These are phyloP conservation scores for Chytriomyces sp. DNA, from an alignment of 192 early-diverging fungal genomes.

Conservation along the genomic window DNA sequence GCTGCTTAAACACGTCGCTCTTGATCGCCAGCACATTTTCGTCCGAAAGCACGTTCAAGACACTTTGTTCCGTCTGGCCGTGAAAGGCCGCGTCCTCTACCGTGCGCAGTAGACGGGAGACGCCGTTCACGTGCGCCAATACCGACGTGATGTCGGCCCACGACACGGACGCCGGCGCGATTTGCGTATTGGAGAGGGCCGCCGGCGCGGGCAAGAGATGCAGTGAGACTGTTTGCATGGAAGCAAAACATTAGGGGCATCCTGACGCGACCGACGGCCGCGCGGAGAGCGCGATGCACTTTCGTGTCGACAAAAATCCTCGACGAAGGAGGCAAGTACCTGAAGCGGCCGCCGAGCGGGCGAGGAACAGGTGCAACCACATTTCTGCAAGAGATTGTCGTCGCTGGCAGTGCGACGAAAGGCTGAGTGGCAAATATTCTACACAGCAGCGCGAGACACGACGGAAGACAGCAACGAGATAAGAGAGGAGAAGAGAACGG, in stretches of 20 bases:
- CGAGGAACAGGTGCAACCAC: too few relatives aligned
- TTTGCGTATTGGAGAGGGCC: neutral
- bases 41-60: neutral
- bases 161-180: neutral
- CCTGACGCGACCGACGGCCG: too few relatives aligned
- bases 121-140: slow-evolving; percentile 17
- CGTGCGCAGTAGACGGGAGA: slow-evolving; percentile 1
- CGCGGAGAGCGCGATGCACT: too few relatives aligned
- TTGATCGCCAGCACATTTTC: neutral
- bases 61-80: neutral
- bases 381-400: too few relatives aligned
- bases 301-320: too few relatives aligned
- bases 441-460: too few relatives aligned
- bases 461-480: too few relatives aligned
- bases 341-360: neutral
- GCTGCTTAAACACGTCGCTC: neutral
- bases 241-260: too few relatives aligned
- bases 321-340: too few relatives aligned
- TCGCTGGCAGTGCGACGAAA: too few relatives aligned
- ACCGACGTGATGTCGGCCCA: slow-evolving; percentile 11
- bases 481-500: too few relatives aligned
- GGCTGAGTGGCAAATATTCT: too few relatives aligned
- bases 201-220: neutral
- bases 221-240: slow-evolving; percentile 5
- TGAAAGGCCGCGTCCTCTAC: neutral